Percentiles rank a stretch among this genome's conserved stretches.
Conservation (phyloP, 73 alveolate species). For the Paramecium primaurelia region DNA sequence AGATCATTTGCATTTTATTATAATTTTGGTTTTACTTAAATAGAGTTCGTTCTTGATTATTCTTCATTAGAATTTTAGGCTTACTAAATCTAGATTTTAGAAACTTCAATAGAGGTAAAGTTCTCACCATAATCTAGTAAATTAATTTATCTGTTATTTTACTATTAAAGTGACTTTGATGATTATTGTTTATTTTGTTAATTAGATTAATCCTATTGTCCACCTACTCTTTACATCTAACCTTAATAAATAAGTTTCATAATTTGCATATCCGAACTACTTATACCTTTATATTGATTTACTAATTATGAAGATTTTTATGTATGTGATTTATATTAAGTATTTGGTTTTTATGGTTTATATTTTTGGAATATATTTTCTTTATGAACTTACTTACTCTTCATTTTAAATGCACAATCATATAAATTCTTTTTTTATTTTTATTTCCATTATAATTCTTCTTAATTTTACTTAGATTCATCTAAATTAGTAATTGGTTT, state of each 20-base stretch:
- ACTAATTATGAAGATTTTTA: not conserved
- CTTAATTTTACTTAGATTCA: not conserved
- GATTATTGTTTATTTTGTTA: not conserved
- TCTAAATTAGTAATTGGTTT: not conserved
- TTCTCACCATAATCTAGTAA: not conserved
- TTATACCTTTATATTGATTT: not conserved
- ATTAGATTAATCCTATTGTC: not conserved
- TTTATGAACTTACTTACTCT: not conserved
- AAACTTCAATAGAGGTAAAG: not conserved
- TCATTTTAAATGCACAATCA: slow-evolving; percentile 34
- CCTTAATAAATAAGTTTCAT: slow-evolving; percentile 9
- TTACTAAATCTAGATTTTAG: not conserved
- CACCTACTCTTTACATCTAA: not conserved
- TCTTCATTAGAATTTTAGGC: not conserved
- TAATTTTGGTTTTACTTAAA: not conserved
- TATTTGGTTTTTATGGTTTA: not conserved
- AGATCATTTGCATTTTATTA: not conserved
- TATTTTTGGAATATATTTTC: slow-evolving; percentile 37
- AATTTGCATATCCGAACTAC: slow-evolving; percentile 24
- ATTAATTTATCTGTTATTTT: not conserved
- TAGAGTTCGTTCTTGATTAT: not conserved
- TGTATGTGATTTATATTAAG: not conserved
- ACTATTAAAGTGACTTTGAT: not conserved
- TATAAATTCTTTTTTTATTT: not conserved
- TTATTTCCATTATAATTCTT: not conserved